phyloP scores from a whole-genome alignment of 192 early-diverging fungal genomes.

The Pilaira anomala region DNA sequence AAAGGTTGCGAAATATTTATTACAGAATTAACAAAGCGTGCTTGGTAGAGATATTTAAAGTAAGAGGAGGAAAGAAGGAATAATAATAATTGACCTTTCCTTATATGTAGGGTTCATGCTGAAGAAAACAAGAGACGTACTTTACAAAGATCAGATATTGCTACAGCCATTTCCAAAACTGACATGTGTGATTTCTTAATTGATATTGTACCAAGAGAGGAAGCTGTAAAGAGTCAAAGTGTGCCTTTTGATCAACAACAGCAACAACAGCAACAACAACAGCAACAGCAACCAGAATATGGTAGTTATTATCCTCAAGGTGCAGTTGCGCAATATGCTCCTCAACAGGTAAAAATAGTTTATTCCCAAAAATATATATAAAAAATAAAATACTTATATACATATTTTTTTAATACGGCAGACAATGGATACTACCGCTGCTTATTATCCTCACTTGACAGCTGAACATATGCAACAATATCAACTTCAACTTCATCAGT shows the following conservation, averaged over 20 bases:
- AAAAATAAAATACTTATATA: neutral
- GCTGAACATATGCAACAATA: slow-evolving; percentile 38
- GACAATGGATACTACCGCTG: neutral
- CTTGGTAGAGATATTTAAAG: slow-evolving; percentile 52
- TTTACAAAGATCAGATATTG: slow-evolving; percentile 87
- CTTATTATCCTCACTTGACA: neutral
- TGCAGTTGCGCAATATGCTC: neutral
- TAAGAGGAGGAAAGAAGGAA: neutral
- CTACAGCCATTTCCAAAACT: slow-evolving; percentile 77
- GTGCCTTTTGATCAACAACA: neutral
- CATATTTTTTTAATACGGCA: too few relatives aligned
- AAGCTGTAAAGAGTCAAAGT: slow-evolving; percentile 32
- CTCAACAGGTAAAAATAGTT: neutral
- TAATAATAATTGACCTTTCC: neutral
- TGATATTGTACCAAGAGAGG: slow-evolving; percentile 95
- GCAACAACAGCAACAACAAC: slow-evolving; percentile 15
- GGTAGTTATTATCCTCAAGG: neutral
- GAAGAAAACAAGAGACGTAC: slow-evolving; percentile 97
- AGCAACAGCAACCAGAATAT: slow-evolving; percentile 8
- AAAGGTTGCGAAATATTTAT: slow-evolving; percentile 98
- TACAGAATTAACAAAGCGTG: slow-evolving; percentile 78
- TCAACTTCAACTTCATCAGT: slow-evolving; percentile 36
- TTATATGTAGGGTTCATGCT: slow-evolving; percentile 77
- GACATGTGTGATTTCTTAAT: slow-evolving; percentile 98
- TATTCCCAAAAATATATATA: neutral